These are phyloP conservation scores for Acanthamoeba lenticulata DNA, from an alignment of 208 protist genomes.

Conservation along the genomic window DNA sequence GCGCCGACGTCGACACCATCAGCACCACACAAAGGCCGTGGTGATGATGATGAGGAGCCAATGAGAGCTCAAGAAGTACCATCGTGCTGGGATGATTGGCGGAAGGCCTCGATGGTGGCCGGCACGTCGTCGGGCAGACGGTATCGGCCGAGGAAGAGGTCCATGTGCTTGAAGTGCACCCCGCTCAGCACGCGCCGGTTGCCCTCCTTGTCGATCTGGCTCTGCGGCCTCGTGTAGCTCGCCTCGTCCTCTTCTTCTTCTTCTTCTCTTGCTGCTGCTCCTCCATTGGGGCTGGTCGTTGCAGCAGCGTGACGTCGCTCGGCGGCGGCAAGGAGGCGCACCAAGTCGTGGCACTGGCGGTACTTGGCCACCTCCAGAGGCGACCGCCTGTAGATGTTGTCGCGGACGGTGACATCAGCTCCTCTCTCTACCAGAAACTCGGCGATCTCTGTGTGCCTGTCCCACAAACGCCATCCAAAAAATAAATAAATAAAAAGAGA, in stretches of 20 bases:
- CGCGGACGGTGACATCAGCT: not conserved
- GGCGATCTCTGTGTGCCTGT: not conserved
- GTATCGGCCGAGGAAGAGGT: not conserved
- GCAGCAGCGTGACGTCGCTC: not conserved
- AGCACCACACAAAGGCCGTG: not conserved
- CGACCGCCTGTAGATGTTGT: not conserved
- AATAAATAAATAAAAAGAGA: not conserved
- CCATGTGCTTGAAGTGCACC: not conserved
- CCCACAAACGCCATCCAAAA: no score
- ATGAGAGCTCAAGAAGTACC: not conserved
- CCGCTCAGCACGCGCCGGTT: not conserved
- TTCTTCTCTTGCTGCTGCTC: no score
- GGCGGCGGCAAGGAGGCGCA: not conserved
- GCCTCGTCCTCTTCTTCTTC: not conserved
- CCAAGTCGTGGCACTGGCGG: not conserved
- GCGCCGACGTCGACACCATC: not conserved
- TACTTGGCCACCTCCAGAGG: not conserved
- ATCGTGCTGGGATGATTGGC: not conserved
- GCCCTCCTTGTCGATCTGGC: not conserved
- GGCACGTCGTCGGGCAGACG: not conserved
- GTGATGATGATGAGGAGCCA: not conserved
- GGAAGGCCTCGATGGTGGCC: not conserved
- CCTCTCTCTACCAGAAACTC: not conserved
- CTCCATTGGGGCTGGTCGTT: no score
- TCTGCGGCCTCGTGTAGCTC: not conserved